Base-by-base conservation (phyloP, 805 yeast genomes). In the Candida railenensis region DNA sequence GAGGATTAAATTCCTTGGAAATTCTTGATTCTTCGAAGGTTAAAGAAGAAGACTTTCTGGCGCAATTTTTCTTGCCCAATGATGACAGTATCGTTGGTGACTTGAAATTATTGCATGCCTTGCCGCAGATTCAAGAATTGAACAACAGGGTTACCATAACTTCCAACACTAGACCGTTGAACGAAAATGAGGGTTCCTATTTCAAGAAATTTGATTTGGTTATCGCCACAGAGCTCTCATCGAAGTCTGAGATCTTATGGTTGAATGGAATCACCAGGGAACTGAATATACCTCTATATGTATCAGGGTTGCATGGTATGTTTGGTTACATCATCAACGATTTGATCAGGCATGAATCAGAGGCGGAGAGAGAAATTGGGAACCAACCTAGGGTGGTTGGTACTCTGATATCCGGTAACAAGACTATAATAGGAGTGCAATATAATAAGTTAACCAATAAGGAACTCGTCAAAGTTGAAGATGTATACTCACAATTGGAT, bases 321-420 rank as follows among this genome's bases (percentile, higher is more conserved):
- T 89, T 78, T 61, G 96, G 96, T 1, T 87, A 80, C 57, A 76
- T 89, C 1, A 85, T 91, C 59, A 81, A 82, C 2, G 99, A 94
- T 64, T 72, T 92, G 49, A 78, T 89, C 9, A 62, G 71, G 40
- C 89, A 88, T 63, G 71, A 73, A 28, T 74, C 88, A 2, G 67
- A 65, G 2, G 75, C 78, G 40, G 82, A 79, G 34, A 77, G 74
- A 46, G 78, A 77, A 40, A 75, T 70, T 46, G 77, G 81, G 37
- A 71, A 69, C 52, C 71, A 66, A 46, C 51, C 56, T 8, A 58
- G 73, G 25, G 66, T 71, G 19, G 59, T 69, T 7, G 60, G 76
- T n/a, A 77, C 86, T 11, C 66, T 70, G 43, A 48, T 78, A 5
- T 92, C 90, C 3, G 65, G 67, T 2, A 57, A 59, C 36, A 72